Percentiles rank a stretch among this genome's conserved stretches.
Conservation (phyloP, 2,329 filamentous ascomycete species). For the Whalleya microplaca region DNA sequence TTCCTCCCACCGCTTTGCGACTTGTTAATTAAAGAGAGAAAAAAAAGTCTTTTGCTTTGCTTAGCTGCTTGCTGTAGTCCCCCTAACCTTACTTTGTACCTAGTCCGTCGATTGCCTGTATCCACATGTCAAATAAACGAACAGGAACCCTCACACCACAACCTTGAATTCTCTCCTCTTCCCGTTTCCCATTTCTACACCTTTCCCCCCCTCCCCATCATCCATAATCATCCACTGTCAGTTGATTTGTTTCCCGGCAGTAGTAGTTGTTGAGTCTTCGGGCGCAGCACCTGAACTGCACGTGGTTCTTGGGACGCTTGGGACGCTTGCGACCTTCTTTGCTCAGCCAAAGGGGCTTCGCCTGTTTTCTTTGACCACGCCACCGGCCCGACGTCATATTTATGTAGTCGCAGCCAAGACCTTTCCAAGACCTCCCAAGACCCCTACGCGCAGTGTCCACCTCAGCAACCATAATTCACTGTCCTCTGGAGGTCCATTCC, state of each 20-base stretch:
- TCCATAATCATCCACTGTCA: not conserved
- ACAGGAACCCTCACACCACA: constrained; percentile 8
- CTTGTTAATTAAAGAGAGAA: not conserved
- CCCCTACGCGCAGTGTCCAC: constrained; percentile 27
- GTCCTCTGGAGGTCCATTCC: constrained; percentile 3
- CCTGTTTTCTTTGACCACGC: constrained; percentile 8
- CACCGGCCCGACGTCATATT: constrained; percentile 29
- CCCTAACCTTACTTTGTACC: no score
- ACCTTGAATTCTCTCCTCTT: constrained; percentile 7
- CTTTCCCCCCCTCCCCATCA: constrained; percentile 18
- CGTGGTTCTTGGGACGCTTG: constrained; percentile 13
- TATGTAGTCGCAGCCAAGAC: constrained; percentile 29
- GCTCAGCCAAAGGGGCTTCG: constrained; percentile 3
- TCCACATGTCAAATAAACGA: constrained; percentile 24
- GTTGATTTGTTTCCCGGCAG: constrained; percentile 6
- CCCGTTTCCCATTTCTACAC: constrained; percentile 24
- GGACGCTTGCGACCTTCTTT: constrained; percentile 5
- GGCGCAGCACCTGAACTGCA: constrained; percentile 7
- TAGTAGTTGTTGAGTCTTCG: constrained; percentile 9
- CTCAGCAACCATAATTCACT: constrained; percentile 20
- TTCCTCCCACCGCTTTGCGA: constrained; percentile 16
- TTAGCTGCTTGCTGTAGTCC: constrained; percentile 11
- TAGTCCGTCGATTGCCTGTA: not conserved
- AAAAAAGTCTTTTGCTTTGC: not conserved
- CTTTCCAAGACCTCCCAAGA: constrained; percentile 16